Evolutionary conservation across 2,329 filamentous ascomycete species (phyloP), one percentile per base, ranked within the genome.

Genomic region (Onygenales sp.): DNA sequence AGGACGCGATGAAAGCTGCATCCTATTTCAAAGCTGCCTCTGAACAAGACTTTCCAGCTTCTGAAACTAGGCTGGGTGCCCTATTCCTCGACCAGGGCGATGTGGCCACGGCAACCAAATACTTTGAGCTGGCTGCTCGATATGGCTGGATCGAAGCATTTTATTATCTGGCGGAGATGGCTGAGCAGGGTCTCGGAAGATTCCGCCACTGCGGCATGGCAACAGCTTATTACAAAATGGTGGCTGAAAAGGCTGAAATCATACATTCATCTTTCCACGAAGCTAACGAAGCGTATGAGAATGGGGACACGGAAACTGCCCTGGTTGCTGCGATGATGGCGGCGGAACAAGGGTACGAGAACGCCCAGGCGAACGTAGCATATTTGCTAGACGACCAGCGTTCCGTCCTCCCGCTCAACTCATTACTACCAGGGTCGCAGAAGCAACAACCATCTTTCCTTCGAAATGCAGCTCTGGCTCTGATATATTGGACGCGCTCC

Each of bases 401-500:
- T 58, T 86, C 84, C 5, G 72, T 79, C 44, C 67, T 86, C 6
- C 77, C 80, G 4, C 69, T 86, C 0, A 73, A 80, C 1, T 69
- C 74, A 10, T 76, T 82, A 57, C 68, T 82, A 27, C 78, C 69
- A 56, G 73, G 72, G 62, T 61, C 61, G 56, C 65, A 67, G 51
- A 71, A 74, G 54, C 65, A 69, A 21, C 67, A 70, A 8, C 62
- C 64, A 44, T 69, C 74, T 8, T 63, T 81, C 32, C 70, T 84
- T 21, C 74, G 75, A 49, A 82, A 86, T 64, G 74, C 82, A 0
- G 74, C 77, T 2, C 70, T 95, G 2, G 90, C 90, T 1, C 77
- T 98, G 49, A 85, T 95, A 37, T 93, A 95, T 72, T 98, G 91
- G 88, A 96, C 92, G 0, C 84, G 93, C 37, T 96, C 92, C 8